phyloP scores from a whole-genome alignment of 257 asterid genomes.

The Striga asiatica region DNA sequence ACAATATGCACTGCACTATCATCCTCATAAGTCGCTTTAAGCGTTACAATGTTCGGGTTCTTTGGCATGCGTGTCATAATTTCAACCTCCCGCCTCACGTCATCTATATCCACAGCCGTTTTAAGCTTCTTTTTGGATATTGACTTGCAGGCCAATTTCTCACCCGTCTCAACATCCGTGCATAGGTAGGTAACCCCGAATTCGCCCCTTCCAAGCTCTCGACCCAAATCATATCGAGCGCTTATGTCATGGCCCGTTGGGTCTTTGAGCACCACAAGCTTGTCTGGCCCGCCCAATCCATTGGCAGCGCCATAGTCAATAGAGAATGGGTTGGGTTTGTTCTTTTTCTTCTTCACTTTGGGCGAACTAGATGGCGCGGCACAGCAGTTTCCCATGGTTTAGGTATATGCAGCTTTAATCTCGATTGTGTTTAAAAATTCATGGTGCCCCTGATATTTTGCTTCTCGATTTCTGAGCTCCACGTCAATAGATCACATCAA shows the following conservation, averaged over 20 bases:
- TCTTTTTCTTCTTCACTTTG: constrained; percentile 29
- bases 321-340: constrained; percentile 43
- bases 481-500: constrained; percentile 3
- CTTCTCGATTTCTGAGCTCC: background rate
- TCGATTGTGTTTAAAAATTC: too few species aligned
- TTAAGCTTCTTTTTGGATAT: constrained; percentile 46
- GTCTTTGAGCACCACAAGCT: constrained; percentile 37
- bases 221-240: constrained; percentile 39
- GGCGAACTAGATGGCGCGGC: constrained; percentile 31
- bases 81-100: constrained; percentile 56
- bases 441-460: background rate
- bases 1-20: constrained; percentile 50
- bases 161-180: constrained; percentile 31
- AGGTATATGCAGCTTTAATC: too few species aligned
- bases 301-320: constrained; percentile 29
- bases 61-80: constrained; percentile 50
- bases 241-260: constrained; percentile 43
- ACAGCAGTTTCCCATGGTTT: constrained; percentile 56
- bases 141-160: constrained; percentile 50
- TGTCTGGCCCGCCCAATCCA: constrained; percentile 31
- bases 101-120: constrained; percentile 45
- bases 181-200: constrained; percentile 56
- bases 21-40: constrained; percentile 47
- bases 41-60: constrained; percentile 42
- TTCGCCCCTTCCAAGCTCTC: constrained; percentile 65